These are phyloP conservation scores for Bipolaris zeicola DNA, from an alignment of 2,329 filamentous ascomycete genomes.

Conservation along the genomic window DNA sequence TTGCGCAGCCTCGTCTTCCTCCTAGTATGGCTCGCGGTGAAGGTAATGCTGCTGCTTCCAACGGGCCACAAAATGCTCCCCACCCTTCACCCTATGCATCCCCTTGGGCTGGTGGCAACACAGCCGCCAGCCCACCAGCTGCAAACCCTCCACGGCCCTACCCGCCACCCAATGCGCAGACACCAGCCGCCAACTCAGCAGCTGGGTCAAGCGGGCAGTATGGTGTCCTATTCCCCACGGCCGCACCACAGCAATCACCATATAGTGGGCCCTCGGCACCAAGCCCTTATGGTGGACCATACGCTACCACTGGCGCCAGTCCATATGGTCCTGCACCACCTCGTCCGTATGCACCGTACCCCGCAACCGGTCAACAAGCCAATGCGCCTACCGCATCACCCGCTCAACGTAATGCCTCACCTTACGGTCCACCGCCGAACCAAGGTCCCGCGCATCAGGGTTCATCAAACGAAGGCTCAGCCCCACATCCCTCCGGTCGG, in stretches of 20 bases:
- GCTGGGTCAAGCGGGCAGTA: conserved; percentile 39
- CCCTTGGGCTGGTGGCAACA: conserved; percentile 43
- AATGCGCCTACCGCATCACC: conserved; percentile 19
- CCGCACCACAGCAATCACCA: conserved; percentile 29
- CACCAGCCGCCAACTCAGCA: conserved; percentile 30
- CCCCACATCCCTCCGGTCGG: conserved; percentile 34
- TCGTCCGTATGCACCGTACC: conserved; percentile 39
- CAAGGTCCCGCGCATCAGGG: conserved; percentile 13
- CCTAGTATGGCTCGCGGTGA: conserved; percentile 43
- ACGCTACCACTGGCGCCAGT: conserved; percentile 36
- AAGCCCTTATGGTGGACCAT: conserved; percentile 38
- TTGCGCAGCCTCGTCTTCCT: conserved; percentile 41
- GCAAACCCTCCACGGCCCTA: conserved; percentile 40
- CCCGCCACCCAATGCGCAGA: conserved; percentile 32
- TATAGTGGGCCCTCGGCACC: conserved; percentile 28
- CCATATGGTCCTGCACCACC: conserved; percentile 34
- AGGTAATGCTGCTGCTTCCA: conserved; percentile 29
- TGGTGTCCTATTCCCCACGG: conserved; percentile 43
- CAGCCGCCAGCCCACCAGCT: conserved; percentile 32
- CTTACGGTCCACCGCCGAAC: conserved; percentile 18
- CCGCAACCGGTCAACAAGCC: conserved; percentile 27
- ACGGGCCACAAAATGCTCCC: conserved; percentile 34
- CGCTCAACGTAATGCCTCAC: conserved; percentile 14
- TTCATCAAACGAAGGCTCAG: conserved; percentile 9
- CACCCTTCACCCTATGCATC: conserved; percentile 44